A percentile compares a stretch with the other conserved stretches of the same genome.
These are phyloP conservation scores for Rhodotorula babjevae DNA, from an alignment of 768 basidiomycete genomes.

Conservation along the genomic window DNA sequence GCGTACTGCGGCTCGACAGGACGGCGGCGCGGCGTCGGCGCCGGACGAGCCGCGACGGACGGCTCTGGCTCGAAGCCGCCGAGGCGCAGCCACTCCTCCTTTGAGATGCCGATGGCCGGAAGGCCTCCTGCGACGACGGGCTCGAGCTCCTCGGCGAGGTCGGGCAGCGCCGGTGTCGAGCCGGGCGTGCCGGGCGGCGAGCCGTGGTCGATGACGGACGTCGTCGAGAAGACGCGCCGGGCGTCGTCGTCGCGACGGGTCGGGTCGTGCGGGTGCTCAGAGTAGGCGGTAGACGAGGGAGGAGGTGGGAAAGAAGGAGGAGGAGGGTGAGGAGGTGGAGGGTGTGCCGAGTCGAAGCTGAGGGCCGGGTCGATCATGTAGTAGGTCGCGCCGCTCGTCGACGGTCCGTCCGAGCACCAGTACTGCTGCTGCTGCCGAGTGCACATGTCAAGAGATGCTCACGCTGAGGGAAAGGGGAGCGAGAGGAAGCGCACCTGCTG, in stretches of 20 bases:
- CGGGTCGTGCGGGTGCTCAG: neutral
- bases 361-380: conserved; percentile 25
- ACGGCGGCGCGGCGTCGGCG: neutral
- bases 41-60: neutral
- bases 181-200: neutral
- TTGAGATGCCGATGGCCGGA: conserved; percentile 6
- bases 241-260: neutral
- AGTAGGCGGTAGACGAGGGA: neutral
- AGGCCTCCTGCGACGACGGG: neutral
- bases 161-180: neutral
- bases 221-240: conserved; percentile 8
- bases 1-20: neutral
- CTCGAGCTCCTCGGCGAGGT: neutral
- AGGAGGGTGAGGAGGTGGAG: neutral
- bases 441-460: too few relatives aligned
- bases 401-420: neutral
- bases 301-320: neutral
- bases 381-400: neutral
- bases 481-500: neutral
- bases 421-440: neutral
- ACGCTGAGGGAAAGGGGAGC: too few relatives aligned
- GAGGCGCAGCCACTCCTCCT: conserved; percentile 32
- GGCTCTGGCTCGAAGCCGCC: conserved; percentile 15
- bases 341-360: conserved; percentile 2
- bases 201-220: conserved; percentile 16